Percentiles rank a stretch among this genome's conserved stretches.
These are phyloP conservation scores for Trichoderma sp. DNA, from an alignment of 2,329 filamentous ascomycete genomes.

Conservation along the genomic window DNA sequence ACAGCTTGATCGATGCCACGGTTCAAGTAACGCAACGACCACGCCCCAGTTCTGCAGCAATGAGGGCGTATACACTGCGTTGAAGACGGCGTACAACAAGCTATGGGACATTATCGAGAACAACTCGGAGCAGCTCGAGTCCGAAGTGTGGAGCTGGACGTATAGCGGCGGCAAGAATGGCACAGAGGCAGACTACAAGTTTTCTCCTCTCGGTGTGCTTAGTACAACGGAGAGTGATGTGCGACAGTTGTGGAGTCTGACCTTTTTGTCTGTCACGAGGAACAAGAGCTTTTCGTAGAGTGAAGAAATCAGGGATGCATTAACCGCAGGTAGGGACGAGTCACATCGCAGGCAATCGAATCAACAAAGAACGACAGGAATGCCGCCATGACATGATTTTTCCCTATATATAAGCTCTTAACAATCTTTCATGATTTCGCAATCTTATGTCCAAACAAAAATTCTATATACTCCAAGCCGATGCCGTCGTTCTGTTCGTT, in stretches of 20 bases:
- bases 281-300: neutral
- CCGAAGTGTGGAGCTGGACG: constrained; percentile 67
- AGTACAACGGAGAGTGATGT: constrained; percentile 29
- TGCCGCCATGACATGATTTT: neutral
- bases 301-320: neutral
- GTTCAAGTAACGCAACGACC: neutral
- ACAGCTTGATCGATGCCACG: constrained; percentile 59
- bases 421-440: constrained; percentile 18
- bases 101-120: constrained; percentile 65
- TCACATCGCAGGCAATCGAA: neutral
- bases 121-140: constrained; percentile 55
- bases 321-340: neutral
- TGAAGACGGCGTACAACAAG: constrained; percentile 58
- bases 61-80: constrained; percentile 46
- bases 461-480: constrained; percentile 18
- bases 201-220: constrained; percentile 34
- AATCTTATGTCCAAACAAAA: constrained; percentile 20
- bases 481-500: constrained; percentile 15
- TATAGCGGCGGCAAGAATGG: constrained; percentile 41
- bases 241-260: constrained; percentile 30
- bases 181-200: constrained; percentile 28
- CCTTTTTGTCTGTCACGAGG: constrained; percentile 28
- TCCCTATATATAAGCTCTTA: neutral
- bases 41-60: constrained; percentile 56
- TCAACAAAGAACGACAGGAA: neutral